Conservation (phyloP, 306 rosid genomes). For the Inga oerstediana region DNA sequence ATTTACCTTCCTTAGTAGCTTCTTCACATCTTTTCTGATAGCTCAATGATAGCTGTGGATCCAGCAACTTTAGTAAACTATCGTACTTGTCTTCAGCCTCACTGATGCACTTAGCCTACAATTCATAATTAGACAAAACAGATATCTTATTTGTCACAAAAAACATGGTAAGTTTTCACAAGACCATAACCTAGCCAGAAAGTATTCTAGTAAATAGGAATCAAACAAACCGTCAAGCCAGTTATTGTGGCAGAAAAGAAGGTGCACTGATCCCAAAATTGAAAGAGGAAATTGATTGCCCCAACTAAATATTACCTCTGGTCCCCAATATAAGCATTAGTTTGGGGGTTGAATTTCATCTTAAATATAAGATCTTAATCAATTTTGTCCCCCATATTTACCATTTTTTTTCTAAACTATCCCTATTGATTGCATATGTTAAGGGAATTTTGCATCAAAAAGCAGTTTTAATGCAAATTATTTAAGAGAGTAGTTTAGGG, state of each 20-base stretch:
- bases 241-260: neutral
- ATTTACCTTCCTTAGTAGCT: conserved; percentile 87
- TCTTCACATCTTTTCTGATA: conserved; percentile 87
- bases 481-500: no score
- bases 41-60: conserved; percentile 63
- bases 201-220: neutral
- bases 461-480: no score
- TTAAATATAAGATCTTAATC: no score
- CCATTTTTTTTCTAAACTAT: no score
- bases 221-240: conserved; percentile 3
- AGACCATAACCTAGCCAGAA: neutral
- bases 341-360: no score
- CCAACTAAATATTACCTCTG: neutral
- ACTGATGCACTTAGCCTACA: conserved; percentile 73
- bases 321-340: no score
- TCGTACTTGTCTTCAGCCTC: conserved; percentile 85
- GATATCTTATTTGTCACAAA: conserved; percentile 1
- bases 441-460: no score
- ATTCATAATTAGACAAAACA: conserved; percentile 22
- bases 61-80: conserved; percentile 56
- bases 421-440: no score
- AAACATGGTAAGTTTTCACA: neutral
- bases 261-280: conserved; percentile 2
- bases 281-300: conserved; percentile 3
- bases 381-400: no score